A percentile compares a stretch with the other conserved stretches of the same genome.
Evolutionary conservation across 2,329 filamentous ascomycete genomes (phyloP).

Genomic region (Colletotrichum coccodes): DNA sequence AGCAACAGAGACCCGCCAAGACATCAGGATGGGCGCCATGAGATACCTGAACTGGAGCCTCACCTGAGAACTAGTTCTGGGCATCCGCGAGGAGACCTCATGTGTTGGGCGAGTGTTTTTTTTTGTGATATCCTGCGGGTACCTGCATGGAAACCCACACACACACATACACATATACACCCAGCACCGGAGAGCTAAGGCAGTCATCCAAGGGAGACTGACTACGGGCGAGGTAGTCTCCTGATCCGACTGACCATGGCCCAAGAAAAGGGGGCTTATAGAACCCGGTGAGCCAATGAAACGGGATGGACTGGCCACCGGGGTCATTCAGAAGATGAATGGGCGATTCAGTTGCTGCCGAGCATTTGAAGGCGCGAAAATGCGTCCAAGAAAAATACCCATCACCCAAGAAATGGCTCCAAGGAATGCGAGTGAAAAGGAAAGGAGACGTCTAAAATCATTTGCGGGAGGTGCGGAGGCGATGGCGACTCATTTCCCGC

Average conservation of each 20-base stretch:
- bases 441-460: not conserved
- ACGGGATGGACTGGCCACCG: not conserved
- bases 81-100: not conserved
- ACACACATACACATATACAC: not conserved
- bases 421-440: not conserved
- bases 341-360: not conserved
- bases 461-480: not conserved
- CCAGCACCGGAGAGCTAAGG: not conserved
- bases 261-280: not conserved
- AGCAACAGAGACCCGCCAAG: not conserved
- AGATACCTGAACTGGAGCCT: slow-evolving; percentile 1
- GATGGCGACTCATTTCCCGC: not conserved
- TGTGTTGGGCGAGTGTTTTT: not conserved
- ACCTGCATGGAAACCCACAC: slow-evolving; percentile 16
- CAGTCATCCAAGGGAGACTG: not conserved
- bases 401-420: not conserved
- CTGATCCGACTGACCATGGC: not conserved
- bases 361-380: not conserved
- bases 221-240: not conserved
- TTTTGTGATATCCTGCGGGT: slow-evolving; percentile 10
- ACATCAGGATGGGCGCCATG: not conserved
- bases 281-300: not conserved
- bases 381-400: not conserved
- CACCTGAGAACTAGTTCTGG: slow-evolving; percentile 2
- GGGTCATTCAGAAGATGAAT: not conserved